Conservation (phyloP, 176 grass and related monocot genomes). For the Hordeum marinum region DNA sequence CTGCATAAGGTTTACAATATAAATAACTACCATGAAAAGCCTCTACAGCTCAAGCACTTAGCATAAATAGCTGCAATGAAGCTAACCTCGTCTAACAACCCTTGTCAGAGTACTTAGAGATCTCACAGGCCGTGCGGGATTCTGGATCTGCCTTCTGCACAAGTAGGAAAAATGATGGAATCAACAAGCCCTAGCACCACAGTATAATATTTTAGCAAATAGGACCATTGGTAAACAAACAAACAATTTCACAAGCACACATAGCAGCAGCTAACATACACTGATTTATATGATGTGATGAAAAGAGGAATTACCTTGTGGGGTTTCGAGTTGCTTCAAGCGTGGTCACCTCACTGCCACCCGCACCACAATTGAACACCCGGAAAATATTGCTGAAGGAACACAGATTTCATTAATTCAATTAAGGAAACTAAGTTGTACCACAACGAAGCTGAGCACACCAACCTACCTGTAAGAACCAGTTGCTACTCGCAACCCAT, state of each 20-base stretch:
- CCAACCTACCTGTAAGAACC: conserved; percentile 87
- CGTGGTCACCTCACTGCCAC: conserved; percentile 63
- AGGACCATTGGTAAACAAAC: neutral
- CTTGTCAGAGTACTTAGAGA: conserved; percentile 49
- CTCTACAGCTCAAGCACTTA: conserved; percentile 12
- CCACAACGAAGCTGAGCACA: conserved; percentile 8
- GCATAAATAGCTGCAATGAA: conserved; percentile 10
- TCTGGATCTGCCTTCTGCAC: conserved; percentile 70
- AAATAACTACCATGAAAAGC: conserved; percentile 12
- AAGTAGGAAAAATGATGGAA: conserved; percentile 20
- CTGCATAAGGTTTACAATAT: conserved; percentile 31
- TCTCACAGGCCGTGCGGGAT: conserved; percentile 53
- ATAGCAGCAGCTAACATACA: neutral
- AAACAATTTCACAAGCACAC: conserved; percentile 11
- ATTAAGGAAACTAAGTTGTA: conserved; percentile 7
- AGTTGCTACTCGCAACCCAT: conserved; percentile 81
- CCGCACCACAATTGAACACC: conserved; percentile 58
- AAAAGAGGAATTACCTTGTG: conserved; percentile 59
- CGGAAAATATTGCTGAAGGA: conserved; percentile 78
- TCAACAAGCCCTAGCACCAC: neutral
- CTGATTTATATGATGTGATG: neutral
- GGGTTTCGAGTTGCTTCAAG: conserved; percentile 95
- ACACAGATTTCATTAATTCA: conserved; percentile 28
- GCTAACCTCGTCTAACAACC: conserved; percentile 68
- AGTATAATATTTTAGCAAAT: neutral